Evolutionary conservation across 164 flowering plant species (phyloP).

Genomic region (Akebia trifoliata): DNA sequence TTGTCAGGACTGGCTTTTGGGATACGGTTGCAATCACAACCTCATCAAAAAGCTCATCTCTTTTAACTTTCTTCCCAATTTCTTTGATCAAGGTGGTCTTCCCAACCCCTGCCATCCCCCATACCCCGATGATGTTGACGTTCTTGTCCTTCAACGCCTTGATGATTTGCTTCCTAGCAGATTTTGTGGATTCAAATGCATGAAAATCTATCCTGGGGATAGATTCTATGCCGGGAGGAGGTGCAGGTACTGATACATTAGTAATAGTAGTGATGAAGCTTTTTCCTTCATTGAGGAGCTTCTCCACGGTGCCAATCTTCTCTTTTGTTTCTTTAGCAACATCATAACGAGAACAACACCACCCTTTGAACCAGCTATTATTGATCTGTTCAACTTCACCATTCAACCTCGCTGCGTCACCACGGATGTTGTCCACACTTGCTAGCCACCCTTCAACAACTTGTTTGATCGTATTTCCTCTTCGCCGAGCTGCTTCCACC

Average conservation of each 20-base stretch:
- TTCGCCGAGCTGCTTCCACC: not conserved
- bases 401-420: not conserved
- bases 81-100: slow-evolving; percentile 12
- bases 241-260: not conserved
- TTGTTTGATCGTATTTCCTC: not conserved
- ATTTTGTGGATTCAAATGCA: slow-evolving; percentile 1
- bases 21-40: slow-evolving; percentile 16
- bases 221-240: slow-evolving; percentile 1
- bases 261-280: too few relatives aligned
- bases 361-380: slow-evolving; percentile 10
- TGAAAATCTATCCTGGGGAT: not conserved
- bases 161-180: not conserved
- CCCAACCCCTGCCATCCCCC: slow-evolving; percentile 5
- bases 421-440: not conserved
- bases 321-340: slow-evolving; percentile 3
- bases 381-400: not conserved
- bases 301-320: not conserved
- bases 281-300: not conserved
- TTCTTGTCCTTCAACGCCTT: slow-evolving; percentile 7
- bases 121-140: slow-evolving; percentile 6
- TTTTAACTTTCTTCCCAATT: slow-evolving; percentile 8
- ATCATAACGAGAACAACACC: slow-evolving; percentile 5
- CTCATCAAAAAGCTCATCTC: slow-evolving; percentile 6
- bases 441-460: slow-evolving; percentile 14
- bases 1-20: slow-evolving; percentile 2